Evolutionary conservation across 2,329 filamentous ascomycete species (phyloP).

Genomic region (Cercospora beticola): DNA sequence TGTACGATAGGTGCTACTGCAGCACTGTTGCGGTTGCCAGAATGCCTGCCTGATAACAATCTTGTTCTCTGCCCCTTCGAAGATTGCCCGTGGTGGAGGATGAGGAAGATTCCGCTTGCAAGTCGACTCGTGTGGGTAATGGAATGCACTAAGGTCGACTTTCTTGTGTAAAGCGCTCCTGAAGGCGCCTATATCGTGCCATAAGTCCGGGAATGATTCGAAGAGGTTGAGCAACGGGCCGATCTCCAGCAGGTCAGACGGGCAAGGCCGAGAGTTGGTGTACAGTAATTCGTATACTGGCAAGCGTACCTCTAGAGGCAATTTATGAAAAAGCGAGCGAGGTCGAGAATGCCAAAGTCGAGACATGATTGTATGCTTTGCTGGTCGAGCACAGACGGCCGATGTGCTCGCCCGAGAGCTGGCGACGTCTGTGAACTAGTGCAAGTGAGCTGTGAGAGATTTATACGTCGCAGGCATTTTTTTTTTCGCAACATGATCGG

Average conservation of each 20-base stretch:
- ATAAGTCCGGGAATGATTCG: background rate
- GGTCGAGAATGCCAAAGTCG: background rate
- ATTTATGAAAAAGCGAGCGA: background rate
- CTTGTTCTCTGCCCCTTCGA: background rate
- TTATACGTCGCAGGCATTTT: background rate
- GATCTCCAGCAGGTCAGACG: background rate
- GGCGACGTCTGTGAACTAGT: background rate
- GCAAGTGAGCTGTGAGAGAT: background rate
- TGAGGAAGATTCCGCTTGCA: background rate
- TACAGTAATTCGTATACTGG: background rate
- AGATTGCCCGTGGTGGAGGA: background rate
- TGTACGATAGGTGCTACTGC: background rate
- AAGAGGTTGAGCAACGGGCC: background rate
- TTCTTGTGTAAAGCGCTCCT: background rate
- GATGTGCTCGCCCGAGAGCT: background rate
- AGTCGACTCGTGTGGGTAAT: background rate
- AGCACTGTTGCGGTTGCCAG: background rate
- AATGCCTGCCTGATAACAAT: background rate
- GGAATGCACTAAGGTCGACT: background rate
- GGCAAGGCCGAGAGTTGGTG: background rate
- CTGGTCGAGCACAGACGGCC: background rate
- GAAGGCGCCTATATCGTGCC: background rate
- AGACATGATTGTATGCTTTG: background rate
- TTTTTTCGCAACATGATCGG: background rate
- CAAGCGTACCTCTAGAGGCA: background rate